Evolutionary conservation across 1,139 yeast genomes (phyloP).

Genomic region (Pichia sp.): DNA sequence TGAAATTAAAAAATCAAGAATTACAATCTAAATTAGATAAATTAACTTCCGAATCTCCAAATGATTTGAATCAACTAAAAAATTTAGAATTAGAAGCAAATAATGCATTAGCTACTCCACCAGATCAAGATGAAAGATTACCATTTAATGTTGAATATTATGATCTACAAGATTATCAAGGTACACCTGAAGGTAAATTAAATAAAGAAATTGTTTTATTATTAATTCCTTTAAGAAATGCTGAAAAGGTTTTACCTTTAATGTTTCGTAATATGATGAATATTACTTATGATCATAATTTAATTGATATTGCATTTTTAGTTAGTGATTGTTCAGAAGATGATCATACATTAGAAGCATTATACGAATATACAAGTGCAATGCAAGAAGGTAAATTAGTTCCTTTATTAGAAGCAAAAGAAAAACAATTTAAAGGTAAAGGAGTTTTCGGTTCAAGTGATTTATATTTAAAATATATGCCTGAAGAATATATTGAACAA

Average conservation of each 20-base stretch:
- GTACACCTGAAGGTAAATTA: conserved; percentile 46
- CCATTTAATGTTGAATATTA: conserved; percentile 43
- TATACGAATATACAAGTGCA: conserved; percentile 59
- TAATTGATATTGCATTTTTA: conserved; percentile 78
- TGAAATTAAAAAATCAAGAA: neutral
- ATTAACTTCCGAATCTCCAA: no score
- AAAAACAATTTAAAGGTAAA: conserved; percentile 27
- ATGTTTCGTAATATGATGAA: conserved; percentile 84
- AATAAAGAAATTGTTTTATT: conserved; percentile 63
- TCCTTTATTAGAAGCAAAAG: conserved; percentile 37
- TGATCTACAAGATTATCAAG: conserved; percentile 55
- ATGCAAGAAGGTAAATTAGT: conserved; percentile 66
- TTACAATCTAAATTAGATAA: neutral
- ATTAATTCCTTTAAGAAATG: conserved; percentile 76
- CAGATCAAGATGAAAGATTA: conserved; percentile 11
- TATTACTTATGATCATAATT: conserved; percentile 73
- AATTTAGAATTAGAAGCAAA: conserved; percentile 5
- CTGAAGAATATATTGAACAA: conserved; percentile 51
- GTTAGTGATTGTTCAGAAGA: conserved; percentile 78
- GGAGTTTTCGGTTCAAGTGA: conserved; percentile 48
- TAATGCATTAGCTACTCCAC: conserved; percentile 12
- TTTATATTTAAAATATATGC: conserved; percentile 65
- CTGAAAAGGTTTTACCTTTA: conserved; percentile 71
- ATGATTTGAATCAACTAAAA: neutral
- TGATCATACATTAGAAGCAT: conserved; percentile 66